Conservation (phyloP, 83 land plant genomes). For the Larix sibirica region DNA sequence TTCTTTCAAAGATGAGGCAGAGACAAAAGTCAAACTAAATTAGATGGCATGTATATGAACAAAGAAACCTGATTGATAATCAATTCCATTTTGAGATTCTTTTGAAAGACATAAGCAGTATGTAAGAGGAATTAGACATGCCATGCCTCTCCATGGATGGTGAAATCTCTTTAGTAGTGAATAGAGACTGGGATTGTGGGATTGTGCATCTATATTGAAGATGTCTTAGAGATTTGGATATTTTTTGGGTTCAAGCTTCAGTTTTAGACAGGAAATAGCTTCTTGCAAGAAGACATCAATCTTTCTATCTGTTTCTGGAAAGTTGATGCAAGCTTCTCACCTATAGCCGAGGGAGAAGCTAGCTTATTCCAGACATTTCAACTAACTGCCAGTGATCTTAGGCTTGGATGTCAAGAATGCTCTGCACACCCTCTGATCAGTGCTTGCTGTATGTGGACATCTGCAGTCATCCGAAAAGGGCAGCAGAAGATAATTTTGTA, state of each 20-base stretch:
- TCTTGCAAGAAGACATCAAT: constrained; percentile 5
- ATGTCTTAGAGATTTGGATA: neutral
- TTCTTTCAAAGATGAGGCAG: neutral
- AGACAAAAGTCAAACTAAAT: neutral
- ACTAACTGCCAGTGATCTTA: neutral
- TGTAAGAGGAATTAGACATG: constrained; percentile 2
- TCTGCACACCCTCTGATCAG: neutral
- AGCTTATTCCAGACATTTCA: neutral
- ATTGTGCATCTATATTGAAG: neutral
- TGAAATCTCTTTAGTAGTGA: neutral
- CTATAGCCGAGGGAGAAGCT: neutral
- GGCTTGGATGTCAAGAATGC: neutral
- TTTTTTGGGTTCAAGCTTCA: neutral
- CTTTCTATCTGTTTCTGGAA: neutral
- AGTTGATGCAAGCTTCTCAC: neutral
- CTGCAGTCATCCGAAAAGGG: neutral
- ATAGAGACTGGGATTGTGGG: neutral
- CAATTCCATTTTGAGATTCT: neutral
- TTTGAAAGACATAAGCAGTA: neutral
- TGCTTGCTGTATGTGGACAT: neutral
- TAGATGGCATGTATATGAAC: neutral
- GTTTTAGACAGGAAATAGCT: neutral
- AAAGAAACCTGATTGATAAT: neutral
- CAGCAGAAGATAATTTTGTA: neutral
- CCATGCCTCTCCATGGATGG: neutral